phyloP scores from a whole-genome alignment of 768 basidiomycete genomes.

The Boletus coccyginus region DNA sequence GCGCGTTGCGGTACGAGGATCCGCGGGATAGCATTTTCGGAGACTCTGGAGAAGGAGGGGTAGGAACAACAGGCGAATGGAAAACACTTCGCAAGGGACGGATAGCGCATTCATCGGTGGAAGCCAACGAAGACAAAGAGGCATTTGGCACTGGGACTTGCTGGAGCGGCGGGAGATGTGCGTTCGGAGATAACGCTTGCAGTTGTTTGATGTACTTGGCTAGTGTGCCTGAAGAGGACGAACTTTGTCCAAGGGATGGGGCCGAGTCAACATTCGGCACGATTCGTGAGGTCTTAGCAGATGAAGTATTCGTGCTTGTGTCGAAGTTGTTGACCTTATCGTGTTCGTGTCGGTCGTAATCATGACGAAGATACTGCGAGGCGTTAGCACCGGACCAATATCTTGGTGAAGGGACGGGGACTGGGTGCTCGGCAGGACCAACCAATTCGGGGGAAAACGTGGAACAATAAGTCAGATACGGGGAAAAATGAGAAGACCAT shows the following conservation, averaged over 20 bases:
- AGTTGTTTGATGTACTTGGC: constrained; percentile 31
- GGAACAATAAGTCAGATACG: constrained; percentile 35
- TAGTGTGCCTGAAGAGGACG: constrained; percentile 21
- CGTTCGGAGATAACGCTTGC: constrained; percentile 23
- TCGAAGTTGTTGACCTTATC: constrained; percentile 9
- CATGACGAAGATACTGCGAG: constrained; percentile 34
- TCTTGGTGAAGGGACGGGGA: constrained; percentile 17
- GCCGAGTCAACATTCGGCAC: constrained; percentile 3
- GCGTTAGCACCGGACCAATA: constrained; percentile 21
- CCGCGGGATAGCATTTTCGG: constrained; percentile 33
- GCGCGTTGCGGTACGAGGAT: constrained; percentile 42
- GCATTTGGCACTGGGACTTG: constrained; percentile 37
- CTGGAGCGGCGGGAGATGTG: constrained; percentile 30
- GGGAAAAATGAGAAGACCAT: constrained; percentile 60
- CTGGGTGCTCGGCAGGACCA: constrained; percentile 21
- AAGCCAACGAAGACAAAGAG: constrained; percentile 28
- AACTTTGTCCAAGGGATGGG: constrained; percentile 11
- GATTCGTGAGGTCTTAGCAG: constrained; percentile 2
- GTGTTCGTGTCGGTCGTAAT: constrained; percentile 31
- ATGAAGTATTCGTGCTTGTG: constrained; percentile 5
- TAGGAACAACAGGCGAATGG: constrained; percentile 14
- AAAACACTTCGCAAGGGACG: not conserved
- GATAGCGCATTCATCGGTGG: constrained; percentile 2
- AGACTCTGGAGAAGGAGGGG: constrained; percentile 40
- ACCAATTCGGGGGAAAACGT: constrained; percentile 37